Conservation (phyloP, 2,329 filamentous ascomycete genomes). For the Phyllosticta citriasiana region DNA sequence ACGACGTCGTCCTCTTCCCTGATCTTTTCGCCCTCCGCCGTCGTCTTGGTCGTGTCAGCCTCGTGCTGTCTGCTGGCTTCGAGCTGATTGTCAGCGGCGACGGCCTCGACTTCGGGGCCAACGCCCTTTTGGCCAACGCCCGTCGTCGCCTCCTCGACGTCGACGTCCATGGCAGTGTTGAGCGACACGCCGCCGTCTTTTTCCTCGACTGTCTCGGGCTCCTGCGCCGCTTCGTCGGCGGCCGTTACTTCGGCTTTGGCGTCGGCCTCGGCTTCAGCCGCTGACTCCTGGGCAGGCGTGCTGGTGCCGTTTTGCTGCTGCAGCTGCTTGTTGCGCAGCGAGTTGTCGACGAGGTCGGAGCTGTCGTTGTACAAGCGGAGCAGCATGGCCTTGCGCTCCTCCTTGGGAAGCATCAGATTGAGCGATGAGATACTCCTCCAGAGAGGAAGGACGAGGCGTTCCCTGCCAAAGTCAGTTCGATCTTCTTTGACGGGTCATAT, state of each 20-base stretch:
- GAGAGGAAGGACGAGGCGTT: slow-evolving; percentile 79
- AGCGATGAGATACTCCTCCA: slow-evolving; percentile 90
- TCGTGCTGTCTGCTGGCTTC: slow-evolving; percentile 4
- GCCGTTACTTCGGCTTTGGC: not conserved
- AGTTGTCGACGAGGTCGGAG: slow-evolving; percentile 67
- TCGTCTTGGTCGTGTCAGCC: slow-evolving; percentile 1
- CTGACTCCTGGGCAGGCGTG: not conserved
- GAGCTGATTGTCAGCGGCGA: slow-evolving; percentile 2
- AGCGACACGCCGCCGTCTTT: not conserved
- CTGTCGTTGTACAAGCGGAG: slow-evolving; percentile 85
- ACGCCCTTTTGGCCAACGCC: not conserved
- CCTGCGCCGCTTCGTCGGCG: not conserved
- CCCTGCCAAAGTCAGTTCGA: slow-evolving; percentile 30
- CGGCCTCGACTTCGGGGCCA: not conserved
- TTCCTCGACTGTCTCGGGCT: not conserved
- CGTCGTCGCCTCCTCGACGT: not conserved
- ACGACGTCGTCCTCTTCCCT: slow-evolving; percentile 3
- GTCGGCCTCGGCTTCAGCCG: not conserved
- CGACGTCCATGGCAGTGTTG: not conserved
- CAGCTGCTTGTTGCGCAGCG: slow-evolving; percentile 21
- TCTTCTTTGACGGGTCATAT: not conserved
- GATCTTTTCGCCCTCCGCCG: slow-evolving; percentile 2
- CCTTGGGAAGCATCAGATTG: slow-evolving; percentile 97
- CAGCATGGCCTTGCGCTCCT: slow-evolving; percentile 85
- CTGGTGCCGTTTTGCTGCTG: not conserved